Base-by-base conservation (phyloP, 75 land plant genomes). In the Cunninghamia lanceolata region DNA sequence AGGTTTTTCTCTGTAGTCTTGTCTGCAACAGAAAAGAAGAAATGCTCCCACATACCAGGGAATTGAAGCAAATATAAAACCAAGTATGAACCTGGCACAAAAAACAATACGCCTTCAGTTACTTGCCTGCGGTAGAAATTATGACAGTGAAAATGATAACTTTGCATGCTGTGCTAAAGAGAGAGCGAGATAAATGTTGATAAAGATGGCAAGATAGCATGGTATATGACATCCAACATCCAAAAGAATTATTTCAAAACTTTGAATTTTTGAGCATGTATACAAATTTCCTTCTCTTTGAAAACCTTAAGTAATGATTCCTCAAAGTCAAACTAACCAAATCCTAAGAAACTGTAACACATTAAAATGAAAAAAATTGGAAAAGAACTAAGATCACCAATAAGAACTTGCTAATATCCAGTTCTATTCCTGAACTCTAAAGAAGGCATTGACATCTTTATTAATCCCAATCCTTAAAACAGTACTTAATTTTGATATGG, bases 1-100 rank as follows among this genome's bases (percentile, higher is more conserved):
- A 10, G 91, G 84, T 74, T 88, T 85, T 89, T 94, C 95, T 80
- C 95, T 85, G 84, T 83, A 83, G 81, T 94, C 95, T 43, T 89
- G 89, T 85, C 88, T 86, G 68, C 85, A 75, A 80, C 89, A 94
- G 19, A 93, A 88, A 79, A 93, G 89, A 50, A 94, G 76, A 78
- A 91, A 90, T 35, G 95, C 91, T 63, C 95, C 95, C 82, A 91
- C 91, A 85, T 92, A 93, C 95, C 95, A 94, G 15, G 95, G 95
- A 52, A 94, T 50, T 16, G 90, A 91, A 66, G 87, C 89, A 38
- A 92, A 71, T 76, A 94, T 89, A 77, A 92, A 93, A 15, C 95
- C 95, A 77, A 86, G 28, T 17, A 94, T 86, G 53, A 94, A 94
- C 86, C 94, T 93, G 46, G 52, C 30, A 80, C 82, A 45, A n/a